Percentiles rank a stretch among this genome's conserved stretches.
Conservation (phyloP, 805 yeast species). For the Saccharomycopsis babjevae region DNA sequence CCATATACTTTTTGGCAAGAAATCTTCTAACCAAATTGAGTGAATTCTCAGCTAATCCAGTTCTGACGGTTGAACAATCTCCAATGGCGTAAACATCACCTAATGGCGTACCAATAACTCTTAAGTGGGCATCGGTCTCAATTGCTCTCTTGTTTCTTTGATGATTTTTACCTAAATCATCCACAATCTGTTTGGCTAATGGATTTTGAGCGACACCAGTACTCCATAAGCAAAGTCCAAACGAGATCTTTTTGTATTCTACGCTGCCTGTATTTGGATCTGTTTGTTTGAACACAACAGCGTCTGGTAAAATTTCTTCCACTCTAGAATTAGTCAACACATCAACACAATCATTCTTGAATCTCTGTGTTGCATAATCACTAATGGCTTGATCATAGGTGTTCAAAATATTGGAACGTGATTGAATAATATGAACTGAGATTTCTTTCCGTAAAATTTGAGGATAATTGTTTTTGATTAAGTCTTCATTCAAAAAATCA, state of each 20-base stretch:
- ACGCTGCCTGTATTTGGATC: slow-evolving; percentile 31
- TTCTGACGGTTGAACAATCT: slow-evolving; percentile 58
- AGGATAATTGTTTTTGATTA: slow-evolving; percentile 43
- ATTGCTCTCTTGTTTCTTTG: slow-evolving; percentile 63
- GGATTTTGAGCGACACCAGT: slow-evolving; percentile 66
- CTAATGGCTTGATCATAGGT: slow-evolving; percentile 59
- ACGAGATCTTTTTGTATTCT: slow-evolving; percentile 41
- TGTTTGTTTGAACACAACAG: slow-evolving; percentile 48
- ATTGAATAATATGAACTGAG: slow-evolving; percentile 59
- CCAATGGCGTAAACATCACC: slow-evolving; percentile 68
- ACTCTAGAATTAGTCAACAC: slow-evolving; percentile 58
- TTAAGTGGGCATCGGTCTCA: slow-evolving; percentile 63
- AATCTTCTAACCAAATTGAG: slow-evolving; percentile 39
- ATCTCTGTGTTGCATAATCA: slow-evolving; percentile 54
- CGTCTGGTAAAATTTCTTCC: slow-evolving; percentile 42
- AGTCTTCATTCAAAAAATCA: slow-evolving; percentile 57
- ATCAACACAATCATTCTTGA: slow-evolving; percentile 52
- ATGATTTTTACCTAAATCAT: slow-evolving; percentile 31
- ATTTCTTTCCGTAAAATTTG: slow-evolving; percentile 50
- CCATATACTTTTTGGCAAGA: slow-evolving; percentile 31
- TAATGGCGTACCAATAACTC: slow-evolving; percentile 57
- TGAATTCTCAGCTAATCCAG: slow-evolving; percentile 47
- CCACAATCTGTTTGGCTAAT: slow-evolving; percentile 45
- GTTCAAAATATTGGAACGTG: slow-evolving; percentile 56
- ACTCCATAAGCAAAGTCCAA: slow-evolving; percentile 65